Percentiles rank a stretch among this genome's conserved stretches.
These are phyloP conservation scores for Colletotrichum coccodes DNA, from an alignment of 2,329 filamentous ascomycete species.

Conservation along the genomic window DNA sequence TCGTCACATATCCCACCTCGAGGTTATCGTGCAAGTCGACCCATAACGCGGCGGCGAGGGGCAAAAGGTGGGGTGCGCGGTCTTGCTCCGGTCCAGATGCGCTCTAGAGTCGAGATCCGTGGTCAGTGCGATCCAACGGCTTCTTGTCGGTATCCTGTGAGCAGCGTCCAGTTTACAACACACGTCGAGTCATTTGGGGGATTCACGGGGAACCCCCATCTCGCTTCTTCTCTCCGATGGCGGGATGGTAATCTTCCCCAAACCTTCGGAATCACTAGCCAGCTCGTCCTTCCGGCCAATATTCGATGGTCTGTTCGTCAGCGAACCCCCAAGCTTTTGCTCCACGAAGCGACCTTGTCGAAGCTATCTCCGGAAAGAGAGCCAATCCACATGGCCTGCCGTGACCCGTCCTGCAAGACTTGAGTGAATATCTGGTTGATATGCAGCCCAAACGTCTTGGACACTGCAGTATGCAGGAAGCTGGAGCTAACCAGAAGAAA, in stretches of 20 bases:
- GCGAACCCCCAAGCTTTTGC: conserved; percentile 19
- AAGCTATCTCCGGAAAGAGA: conserved; percentile 18
- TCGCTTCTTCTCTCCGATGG: conserved; percentile 22
- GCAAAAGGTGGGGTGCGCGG: conserved; percentile 25
- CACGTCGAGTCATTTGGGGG: conserved; percentile 28
- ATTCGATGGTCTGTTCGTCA: conserved; percentile 29
- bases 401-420: conserved; percentile 17
- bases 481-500: conserved; percentile 2
- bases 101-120: conserved; percentile 10
- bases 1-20: conserved; percentile 17
- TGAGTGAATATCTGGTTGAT: conserved; percentile 30
- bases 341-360: conserved; percentile 25
- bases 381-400: conserved; percentile 23
- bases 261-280: conserved; percentile 27
- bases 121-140: conserved; percentile 19
- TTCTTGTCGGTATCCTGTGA: conserved; percentile 31
- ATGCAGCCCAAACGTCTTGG: conserved; percentile 31
- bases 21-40: conserved; percentile 14
- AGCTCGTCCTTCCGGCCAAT: conserved; percentile 24
- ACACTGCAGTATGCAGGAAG: conserved; percentile 26
- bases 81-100: conserved; percentile 9
- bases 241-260: conserved; percentile 25
- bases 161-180: conserved; percentile 26
- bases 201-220: conserved; percentile 17
- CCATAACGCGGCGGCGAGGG: conserved; percentile 29